Base-by-base conservation (phyloP, 305 asterid genomes). In the Striga hermonthica region DNA sequence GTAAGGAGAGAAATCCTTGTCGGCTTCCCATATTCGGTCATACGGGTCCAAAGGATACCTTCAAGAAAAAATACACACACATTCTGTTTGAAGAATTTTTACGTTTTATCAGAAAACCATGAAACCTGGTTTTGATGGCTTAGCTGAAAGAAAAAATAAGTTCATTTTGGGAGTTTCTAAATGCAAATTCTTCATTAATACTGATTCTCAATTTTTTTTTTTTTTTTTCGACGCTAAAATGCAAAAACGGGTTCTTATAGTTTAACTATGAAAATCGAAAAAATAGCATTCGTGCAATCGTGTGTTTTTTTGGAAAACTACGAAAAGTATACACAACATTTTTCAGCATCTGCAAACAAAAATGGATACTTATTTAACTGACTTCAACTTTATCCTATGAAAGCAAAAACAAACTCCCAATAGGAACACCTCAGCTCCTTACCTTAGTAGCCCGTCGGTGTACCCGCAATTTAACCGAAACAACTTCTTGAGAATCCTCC, bases 11-110 rank as follows among this genome's bases (percentile, higher is more conserved):
- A 72, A 92, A 77, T 89, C 95, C 72, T 82, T 81, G 41, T 92
- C 98, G 1, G 91, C 88, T 52, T 86, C 97, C 98, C 98, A 92
- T 61, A 92, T 82, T 73, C 98, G 80, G 64, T 92, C 98, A 53
- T 83, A 92, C 64, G 75, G 83, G 65, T 92, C 98, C 65, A 89
- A 52, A 34, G 97, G 98, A 79, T 87, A 92, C 95, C 98, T 90
- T 65, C 1, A 55, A 56, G 6, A 2, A 22, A 22, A 22, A 22
- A 22, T 22, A 22, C 31, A 22, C 31, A 22, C 31, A 22, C 31
- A 2, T 22, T 22, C 31, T 22, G 31, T 22, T 22, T 22, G 31
- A 22, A 22, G 31, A 1, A 22, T 22, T 22, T 22, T 1, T 22
- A 22, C 31, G 31, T 22, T 1, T 22, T 22, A 22, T 22, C 31